Base-by-base conservation (phyloP, 768 basidiomycete species). In the Pholiota conissans region DNA sequence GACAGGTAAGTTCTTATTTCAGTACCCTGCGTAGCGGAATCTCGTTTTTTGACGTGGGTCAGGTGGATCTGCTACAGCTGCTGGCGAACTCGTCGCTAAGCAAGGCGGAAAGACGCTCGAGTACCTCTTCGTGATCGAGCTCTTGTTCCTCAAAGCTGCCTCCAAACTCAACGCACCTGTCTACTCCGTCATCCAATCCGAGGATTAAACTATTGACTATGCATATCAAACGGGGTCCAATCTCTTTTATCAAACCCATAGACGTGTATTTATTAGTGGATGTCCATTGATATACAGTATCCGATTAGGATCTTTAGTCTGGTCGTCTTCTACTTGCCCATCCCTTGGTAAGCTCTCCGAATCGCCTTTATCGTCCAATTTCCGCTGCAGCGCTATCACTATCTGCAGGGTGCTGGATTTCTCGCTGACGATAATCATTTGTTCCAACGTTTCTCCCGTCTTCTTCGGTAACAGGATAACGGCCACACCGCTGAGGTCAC, bases 61-160 rank as follows among this genome's bases (percentile, higher is more conserved):
- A 93, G 94, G 95, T 60, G 97, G 97, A 8, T 97, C 95, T 29
- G 97, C 97, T 7, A 85, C 83, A 59, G 95, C 95, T 3, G 95
- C 96, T 3, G 95, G 94, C 49, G 84, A 95, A 64, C 89, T 99
- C 30, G 86, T 98, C 55, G 74, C 82, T 27, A 84, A 89, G 75
- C 82, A 84, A 61, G 93, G 94, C 18, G 95, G 90, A 49, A 88
- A 87, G 63, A 89, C 90, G 27, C 71, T 96, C 34, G 92, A 97
- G 73, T 97, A 98, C 75, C 76, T 99, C 62, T 99, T 99, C 78
- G 87, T 98, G 72, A 87, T 97, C 60, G 92, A 95, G 62, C 69
- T 93, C 59, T 70, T 81, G 55, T 87, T 89, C 76, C 77, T 94
- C 65, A 86, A 90, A 64, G 93, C 89, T 7, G 70, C 79, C 16